Evolutionary conservation across 1,139 yeast genomes (phyloP).

Genomic region (Taphrina pruni): DNA sequence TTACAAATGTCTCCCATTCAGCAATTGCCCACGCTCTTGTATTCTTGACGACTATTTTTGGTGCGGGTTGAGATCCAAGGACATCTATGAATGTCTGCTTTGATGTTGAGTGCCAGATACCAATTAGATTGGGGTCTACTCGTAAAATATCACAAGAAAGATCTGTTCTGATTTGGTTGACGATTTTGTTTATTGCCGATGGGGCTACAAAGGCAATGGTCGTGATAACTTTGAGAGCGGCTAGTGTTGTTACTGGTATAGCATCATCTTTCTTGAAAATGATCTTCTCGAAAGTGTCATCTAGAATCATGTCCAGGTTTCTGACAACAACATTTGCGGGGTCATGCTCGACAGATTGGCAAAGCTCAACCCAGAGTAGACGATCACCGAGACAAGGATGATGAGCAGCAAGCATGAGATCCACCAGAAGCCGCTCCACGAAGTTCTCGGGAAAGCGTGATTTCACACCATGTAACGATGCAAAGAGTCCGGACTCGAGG

Average conservation of each 20-base stretch:
- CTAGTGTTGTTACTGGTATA: constrained; percentile 49
- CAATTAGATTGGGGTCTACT: constrained; percentile 38
- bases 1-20: constrained; percentile 87
- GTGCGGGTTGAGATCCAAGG: constrained; percentile 56
- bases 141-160: constrained; percentile 5
- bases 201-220: constrained; percentile 76
- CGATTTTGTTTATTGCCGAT: constrained; percentile 62
- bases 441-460: constrained; percentile 50
- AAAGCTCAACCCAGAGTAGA: constrained; percentile 73
- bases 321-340: constrained; percentile 65
- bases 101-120: constrained; percentile 70
- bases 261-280: constrained; percentile 34
- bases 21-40: constrained; percentile 81
- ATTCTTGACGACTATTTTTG: constrained; percentile 54
- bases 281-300: constrained; percentile 47
- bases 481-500: not conserved
- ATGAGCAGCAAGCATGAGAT: constrained; percentile 64
- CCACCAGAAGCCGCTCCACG: constrained; percentile 56
- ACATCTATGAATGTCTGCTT: constrained; percentile 75
- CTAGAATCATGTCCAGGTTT: constrained; percentile 53
- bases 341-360: constrained; percentile 66
- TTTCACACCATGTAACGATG: not conserved
- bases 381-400: constrained; percentile 52
- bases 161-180: constrained; percentile 53
- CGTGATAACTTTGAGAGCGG: constrained; percentile 66